A percentile compares a stretch with the other conserved stretches of the same genome.
Conservation (phyloP, 306 rosid species). For the Alnus glutinosa region DNA sequence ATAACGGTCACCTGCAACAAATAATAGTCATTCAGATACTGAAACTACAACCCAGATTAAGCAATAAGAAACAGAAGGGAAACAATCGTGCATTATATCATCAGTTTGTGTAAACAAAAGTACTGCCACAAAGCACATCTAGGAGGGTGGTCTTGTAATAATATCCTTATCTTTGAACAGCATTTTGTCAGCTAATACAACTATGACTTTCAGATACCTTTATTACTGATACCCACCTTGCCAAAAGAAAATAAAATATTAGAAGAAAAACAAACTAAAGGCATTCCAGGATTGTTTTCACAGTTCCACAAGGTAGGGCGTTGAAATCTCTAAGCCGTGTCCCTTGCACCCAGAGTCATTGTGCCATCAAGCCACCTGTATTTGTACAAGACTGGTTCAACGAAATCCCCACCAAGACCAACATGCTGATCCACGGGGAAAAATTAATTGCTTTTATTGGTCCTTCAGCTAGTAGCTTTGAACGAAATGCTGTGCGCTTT, state of each 20-base stretch:
- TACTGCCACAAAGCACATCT: constrained; percentile 17
- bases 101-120: constrained; percentile 1
- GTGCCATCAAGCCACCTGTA: constrained; percentile 96
- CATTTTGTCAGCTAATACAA: constrained; percentile 14
- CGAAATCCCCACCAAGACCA: constrained; percentile 77
- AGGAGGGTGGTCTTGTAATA: constrained; percentile 11
- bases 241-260: constrained; percentile 16
- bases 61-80: constrained; percentile 15
- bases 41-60: constrained; percentile 23
- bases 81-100: constrained; percentile 15
- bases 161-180: constrained; percentile 4
- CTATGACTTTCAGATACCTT: constrained; percentile 8
- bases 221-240: constrained; percentile 8
- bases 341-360: constrained; percentile 76
- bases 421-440: constrained; percentile 97
- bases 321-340: constrained; percentile 83
- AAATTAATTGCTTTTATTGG: constrained; percentile 74
- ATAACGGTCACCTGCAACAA: constrained; percentile 70
- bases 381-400: constrained; percentile 43
- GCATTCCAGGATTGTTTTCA: constrained; percentile 1
- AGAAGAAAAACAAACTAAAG: constrained; percentile 19
- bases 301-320: constrained; percentile 30
- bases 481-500: constrained; percentile 47
- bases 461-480: constrained; percentile 49
- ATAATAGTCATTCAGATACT: constrained; percentile 28